phyloP scores from a whole-genome alignment of 1,139 yeast genomes.

The Yamadazyma jaroonii region DNA sequence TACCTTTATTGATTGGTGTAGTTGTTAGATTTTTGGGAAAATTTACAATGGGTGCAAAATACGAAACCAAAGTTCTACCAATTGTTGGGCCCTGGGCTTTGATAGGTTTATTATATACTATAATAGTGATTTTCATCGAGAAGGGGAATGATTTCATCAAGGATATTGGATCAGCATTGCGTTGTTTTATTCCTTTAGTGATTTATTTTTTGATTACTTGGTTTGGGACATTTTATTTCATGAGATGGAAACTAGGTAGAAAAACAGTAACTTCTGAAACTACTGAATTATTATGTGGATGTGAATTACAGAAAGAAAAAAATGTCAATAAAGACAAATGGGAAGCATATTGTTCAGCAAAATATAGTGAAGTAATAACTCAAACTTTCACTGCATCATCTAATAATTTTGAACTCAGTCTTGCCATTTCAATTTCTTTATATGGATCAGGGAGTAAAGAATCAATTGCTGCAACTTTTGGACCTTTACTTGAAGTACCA shows the following conservation, averaged over 20 bases:
- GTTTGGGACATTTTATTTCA: slow-evolving; percentile 41
- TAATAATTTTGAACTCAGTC: slow-evolving; percentile 51
- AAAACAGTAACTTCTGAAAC: slow-evolving; percentile 2
- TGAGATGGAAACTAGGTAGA: slow-evolving; percentile 25
- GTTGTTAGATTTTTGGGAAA: slow-evolving; percentile 33
- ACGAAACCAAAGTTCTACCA: slow-evolving; percentile 32
- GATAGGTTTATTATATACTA: slow-evolving; percentile 52
- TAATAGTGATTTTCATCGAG: slow-evolving; percentile 50
- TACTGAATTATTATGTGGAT: slow-evolving; percentile 30
- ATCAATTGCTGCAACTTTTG: slow-evolving; percentile 60
- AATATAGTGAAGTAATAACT: slow-evolving; percentile 42
- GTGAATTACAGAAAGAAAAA: slow-evolving; percentile 25
- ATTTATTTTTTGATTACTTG: slow-evolving; percentile 50
- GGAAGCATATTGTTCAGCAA: slow-evolving; percentile 31
- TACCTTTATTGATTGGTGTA: slow-evolving; percentile 50
- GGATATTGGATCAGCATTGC: slow-evolving; percentile 49
- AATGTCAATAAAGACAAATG: slow-evolving; percentile 15
- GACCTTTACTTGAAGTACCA: slow-evolving; percentile 58
- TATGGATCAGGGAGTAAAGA: slow-evolving; percentile 54
- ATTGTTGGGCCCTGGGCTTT: slow-evolving; percentile 49
- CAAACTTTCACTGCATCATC: slow-evolving; percentile 60
- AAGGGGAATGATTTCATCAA: slow-evolving; percentile 51
- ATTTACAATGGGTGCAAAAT: slow-evolving; percentile 25
- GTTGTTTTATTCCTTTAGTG: slow-evolving; percentile 51
- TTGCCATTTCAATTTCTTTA: slow-evolving; percentile 53